These are phyloP conservation scores for Gossypium davidsonii DNA, from an alignment of 441 rosid species.

Conservation along the genomic window DNA sequence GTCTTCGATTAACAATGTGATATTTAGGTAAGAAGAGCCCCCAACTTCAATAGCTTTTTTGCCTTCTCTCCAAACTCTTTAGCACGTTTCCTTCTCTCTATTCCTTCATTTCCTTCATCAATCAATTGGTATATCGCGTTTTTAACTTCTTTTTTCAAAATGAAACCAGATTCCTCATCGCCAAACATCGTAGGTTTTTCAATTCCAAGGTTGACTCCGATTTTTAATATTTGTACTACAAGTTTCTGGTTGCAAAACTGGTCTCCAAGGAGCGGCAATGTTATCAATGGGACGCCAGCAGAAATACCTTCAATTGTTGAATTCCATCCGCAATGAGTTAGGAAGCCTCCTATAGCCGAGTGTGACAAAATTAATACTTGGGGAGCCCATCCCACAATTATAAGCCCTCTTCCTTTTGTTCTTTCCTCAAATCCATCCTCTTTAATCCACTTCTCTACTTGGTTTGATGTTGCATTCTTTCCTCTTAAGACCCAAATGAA, in stretches of 20 bases:
- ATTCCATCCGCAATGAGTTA: slow-evolving; percentile 47
- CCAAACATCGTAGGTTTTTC: slow-evolving; percentile 21
- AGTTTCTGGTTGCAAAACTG: not conserved
- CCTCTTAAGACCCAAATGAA: slow-evolving; percentile 42
- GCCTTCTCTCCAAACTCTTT: slow-evolving; percentile 33
- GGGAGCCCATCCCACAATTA: slow-evolving; percentile 48
- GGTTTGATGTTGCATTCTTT: slow-evolving; percentile 20
- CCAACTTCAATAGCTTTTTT: not conserved
- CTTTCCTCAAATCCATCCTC: slow-evolving; percentile 30
- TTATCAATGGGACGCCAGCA: not conserved
- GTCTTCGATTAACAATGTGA: not conserved
- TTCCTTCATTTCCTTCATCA: slow-evolving; percentile 26
- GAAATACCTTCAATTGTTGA: slow-evolving; percentile 1
- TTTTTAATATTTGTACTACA: not conserved
- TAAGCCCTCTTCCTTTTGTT: slow-evolving; percentile 31
- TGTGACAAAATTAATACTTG: slow-evolving; percentile 47
- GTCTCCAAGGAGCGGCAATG: not conserved
- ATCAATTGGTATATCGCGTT: slow-evolving; percentile 29
- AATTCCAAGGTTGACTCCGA: slow-evolving; percentile 33
- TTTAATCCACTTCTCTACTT: slow-evolving; percentile 25
- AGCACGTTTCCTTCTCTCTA: slow-evolving; percentile 36
- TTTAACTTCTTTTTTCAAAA: slow-evolving; percentile 28
- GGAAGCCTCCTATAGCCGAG: slow-evolving; percentile 38
- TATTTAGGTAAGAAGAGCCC: not conserved
- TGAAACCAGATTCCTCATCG: slow-evolving; percentile 26